Base-by-base conservation (phyloP, 306 rosid genomes). In the Ceratonia siliqua region DNA sequence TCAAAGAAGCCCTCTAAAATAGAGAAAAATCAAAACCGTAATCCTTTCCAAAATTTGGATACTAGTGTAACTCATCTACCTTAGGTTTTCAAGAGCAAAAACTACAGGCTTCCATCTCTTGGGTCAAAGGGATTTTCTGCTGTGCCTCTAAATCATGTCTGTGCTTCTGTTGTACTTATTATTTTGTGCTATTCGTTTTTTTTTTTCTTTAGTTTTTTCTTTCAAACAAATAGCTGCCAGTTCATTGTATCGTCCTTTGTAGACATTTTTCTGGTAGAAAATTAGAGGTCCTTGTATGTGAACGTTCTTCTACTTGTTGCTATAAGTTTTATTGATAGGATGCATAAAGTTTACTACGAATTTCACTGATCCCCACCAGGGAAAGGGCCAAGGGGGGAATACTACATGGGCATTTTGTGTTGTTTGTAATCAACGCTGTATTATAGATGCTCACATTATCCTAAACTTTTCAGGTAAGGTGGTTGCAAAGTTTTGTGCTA, bases 401-500 rank as follows among this genome's bases (percentile, higher is more conserved):
- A 56, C 25, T 36, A 25, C 35, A 69, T 27, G 42, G 12, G 32
- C 50, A 68, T 33, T 28, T 20, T 25, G 24, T 24, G 36, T 48
- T 14, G 17, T 46, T 72, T 56, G 33, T 24, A 39, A 42, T 68
- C 48, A 41, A 12, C 12, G 48, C 32, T 63, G 54, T 24, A 21
- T 75, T n/a, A 45, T 13, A 62, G 63, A 45, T 27, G 53, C 74
- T 88, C 33, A 79, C 67, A 43, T 50, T 62, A 68, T 77, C 65
- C 68, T 53, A 45, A 36, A 68, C 56, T 48, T 68, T 82, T 52
- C 84, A 93, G 98, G 97, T 80, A 93, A 87, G 86, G 98, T 88
- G 57, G 98, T 93, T 79, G 97, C 98, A 2, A 93, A 87, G 82
- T 93, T 93, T 78, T 91, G 98, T 79, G 92, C 97, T 1, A 93